Base-by-base conservation (phyloP, 164 flowering plant genomes). In the Chimonanthus praecox region DNA sequence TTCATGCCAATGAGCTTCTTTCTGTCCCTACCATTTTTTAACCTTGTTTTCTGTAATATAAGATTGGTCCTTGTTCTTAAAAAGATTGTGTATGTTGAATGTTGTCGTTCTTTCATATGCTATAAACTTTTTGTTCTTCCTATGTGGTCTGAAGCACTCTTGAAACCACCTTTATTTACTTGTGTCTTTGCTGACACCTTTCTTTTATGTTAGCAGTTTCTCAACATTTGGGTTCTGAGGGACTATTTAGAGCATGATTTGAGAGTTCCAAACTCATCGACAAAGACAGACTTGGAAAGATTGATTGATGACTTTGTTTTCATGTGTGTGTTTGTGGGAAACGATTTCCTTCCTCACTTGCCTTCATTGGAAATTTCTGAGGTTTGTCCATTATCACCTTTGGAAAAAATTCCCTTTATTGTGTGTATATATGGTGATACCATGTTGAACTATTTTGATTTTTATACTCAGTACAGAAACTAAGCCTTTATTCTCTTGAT, bases 251-350 rank as follows among this genome's bases (percentile, higher is more conserved):
- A 47, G 49, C 75, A 75, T 75, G 87, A 79, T 58, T 64, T 87
- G 84, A 70, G 60, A 51, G 73, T 87, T 47, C 82, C 86, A 11
- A 75, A 78, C 77, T 68, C 73, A 16, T 63, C 71, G 6, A 68
- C 76, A 60, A 62, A 76, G 70, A 46, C 61, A 2, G 86, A 86
- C 71, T 51, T 82, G 44, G 92, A 88, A 75, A 82, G 90, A 7
- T 60, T 88, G 44, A 65, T 89, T 43, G 92, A 89, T 80, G 92
- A 89, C 74, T 89, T 88, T 80, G 80, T 87, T 20, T 86, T 88
- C 76, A 82, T 88, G 76, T 87, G 90, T 69, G 65, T 87, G 61
- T 87, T 88, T 73, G 84, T 82, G 47, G 92, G 92, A 68, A 88
- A 88, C 80, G 92, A 88, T 71, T 88, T 87, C 74, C 76, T 88